Evolutionary conservation across 306 rosid species (phyloP), one percentile per base, ranked within the genome.

Genomic region (Quillaja saponaria): DNA sequence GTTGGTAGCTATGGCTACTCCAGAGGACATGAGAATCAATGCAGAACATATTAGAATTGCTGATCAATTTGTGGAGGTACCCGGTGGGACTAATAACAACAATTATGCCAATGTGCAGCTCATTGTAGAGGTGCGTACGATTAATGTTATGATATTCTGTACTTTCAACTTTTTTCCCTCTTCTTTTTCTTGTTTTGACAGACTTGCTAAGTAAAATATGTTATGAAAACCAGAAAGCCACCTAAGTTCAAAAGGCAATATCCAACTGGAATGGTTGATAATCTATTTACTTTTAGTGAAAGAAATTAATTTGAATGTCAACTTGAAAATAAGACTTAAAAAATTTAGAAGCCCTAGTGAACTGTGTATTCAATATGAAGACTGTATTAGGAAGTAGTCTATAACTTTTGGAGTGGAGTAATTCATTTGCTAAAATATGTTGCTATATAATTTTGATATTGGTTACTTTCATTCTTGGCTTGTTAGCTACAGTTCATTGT

Each of bases 31-130:
- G 99, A 82, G 97, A 79, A 94, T 94, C 84, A 94, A 94, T 74
- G 99, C 99, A n/a, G 99, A 94, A 62, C 99, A 94, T 81, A 94
- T 94, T 74, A 89, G 97, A 82, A 94, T 89, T 21, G 99, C 99
- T 13, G 97, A 94, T 85, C 96, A 94, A 73, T 94, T 94, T 83
- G 97, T 89, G 46, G 97, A 94, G 80, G 99, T 94, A 56, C 99
- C 99, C 63, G 99, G 99, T 63, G 99, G 99, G 73, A 94, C 99
- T 58, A 94, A 94, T 78, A 94, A 94, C 82, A 94, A 94, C 74
- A 94, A 94, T 76, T 94, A 94, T 71, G 99, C 99, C 67, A 94
- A 94, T 68, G 99, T 94, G 68, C 99, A 89, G 71, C 97, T 94
- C 58, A 89, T 94, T 76, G 77, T 89, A 31, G 99, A 94, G 97